phyloP scores from a whole-genome alignment of 225 moss, liverwort and hornwort genomes.

The Physcomitrium patens region DNA sequence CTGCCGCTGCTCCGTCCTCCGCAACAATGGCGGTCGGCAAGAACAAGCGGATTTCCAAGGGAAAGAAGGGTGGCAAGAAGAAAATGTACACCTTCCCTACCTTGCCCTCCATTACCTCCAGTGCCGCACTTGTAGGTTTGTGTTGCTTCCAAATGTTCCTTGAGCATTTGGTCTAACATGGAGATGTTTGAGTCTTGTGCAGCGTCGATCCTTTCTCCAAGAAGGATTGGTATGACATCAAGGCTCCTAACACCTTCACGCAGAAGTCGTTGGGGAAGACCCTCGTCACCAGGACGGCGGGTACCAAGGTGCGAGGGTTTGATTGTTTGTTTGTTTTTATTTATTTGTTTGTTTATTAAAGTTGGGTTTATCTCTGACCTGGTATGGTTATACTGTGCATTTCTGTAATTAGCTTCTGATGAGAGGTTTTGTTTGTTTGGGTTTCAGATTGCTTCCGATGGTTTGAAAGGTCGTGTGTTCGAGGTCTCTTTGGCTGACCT shows the following conservation, averaged over 20 bases:
- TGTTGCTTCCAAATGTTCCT: neutral
- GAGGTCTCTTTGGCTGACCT: constrained; percentile 72
- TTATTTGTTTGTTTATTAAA: neutral
- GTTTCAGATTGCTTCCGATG: constrained; percentile 68
- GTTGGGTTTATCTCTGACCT: neutral
- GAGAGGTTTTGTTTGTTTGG: neutral
- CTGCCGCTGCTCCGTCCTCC: neutral
- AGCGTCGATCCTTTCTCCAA: constrained; percentile 79
- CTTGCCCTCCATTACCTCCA: neutral
- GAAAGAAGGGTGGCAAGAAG: constrained; percentile 77
- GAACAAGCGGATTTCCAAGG: constrained; percentile 79
- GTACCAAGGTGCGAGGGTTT: constrained; percentile 54
- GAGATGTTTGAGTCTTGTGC: neutral
- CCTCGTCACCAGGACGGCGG: constrained; percentile 68
- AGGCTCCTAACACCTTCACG: constrained; percentile 65
- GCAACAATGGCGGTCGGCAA: constrained; percentile 55
- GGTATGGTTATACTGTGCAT: neutral
- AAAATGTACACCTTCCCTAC: constrained; percentile 39
- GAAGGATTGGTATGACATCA: constrained; percentile 87
- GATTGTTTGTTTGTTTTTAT: neutral
- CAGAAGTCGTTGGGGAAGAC: constrained; percentile 70
- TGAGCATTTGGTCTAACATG: neutral
- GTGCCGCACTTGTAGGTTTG: neutral
- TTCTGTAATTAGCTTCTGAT: neutral
- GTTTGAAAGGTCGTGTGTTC: constrained; percentile 70